These are phyloP conservation scores for Erodium texanum DNA, from an alignment of 441 rosid species.

Conservation along the genomic window DNA sequence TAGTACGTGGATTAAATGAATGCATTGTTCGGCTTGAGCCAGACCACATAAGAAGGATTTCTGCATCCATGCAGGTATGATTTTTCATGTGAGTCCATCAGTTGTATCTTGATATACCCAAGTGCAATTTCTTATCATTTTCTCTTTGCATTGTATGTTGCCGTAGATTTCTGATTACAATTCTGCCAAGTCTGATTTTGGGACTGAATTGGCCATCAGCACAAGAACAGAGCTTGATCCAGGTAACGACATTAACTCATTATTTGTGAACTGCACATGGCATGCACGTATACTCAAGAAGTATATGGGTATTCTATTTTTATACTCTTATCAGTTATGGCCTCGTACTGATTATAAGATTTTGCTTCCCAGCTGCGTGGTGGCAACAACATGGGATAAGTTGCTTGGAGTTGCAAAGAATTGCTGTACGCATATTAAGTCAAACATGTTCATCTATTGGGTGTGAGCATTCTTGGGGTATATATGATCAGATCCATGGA, in stretches of 20 bases:
- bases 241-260: conserved; percentile 30
- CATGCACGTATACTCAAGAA: background rate
- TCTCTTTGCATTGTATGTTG: background rate
- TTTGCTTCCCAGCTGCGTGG: conserved; percentile 55
- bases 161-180: conserved; percentile 63
- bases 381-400: conserved; percentile 79
- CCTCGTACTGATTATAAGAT: conserved; percentile 6
- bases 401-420: conserved; percentile 76
- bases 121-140: conserved; percentile 6
- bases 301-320: background rate
- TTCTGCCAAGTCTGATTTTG: conserved; percentile 71
- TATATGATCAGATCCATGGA: conserved; percentile 47
- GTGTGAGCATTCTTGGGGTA: conserved; percentile 65
- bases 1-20: conserved; percentile 76
- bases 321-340: background rate
- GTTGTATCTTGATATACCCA: conserved; percentile 9
- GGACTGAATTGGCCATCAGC: conserved; percentile 68
- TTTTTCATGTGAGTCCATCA: conserved; percentile 9
- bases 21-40: conserved; percentile 75
- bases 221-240: conserved; percentile 76
- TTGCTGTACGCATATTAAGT: conserved; percentile 72
- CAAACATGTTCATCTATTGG: conserved; percentile 79
- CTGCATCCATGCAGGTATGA: conserved; percentile 80
- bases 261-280: conserved; percentile 14
- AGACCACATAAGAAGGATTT: conserved; percentile 53